Evolutionary conservation across 495 filamentous ascomycete genomes (phyloP).

Genomic region (Bathelium albidoporum): DNA sequence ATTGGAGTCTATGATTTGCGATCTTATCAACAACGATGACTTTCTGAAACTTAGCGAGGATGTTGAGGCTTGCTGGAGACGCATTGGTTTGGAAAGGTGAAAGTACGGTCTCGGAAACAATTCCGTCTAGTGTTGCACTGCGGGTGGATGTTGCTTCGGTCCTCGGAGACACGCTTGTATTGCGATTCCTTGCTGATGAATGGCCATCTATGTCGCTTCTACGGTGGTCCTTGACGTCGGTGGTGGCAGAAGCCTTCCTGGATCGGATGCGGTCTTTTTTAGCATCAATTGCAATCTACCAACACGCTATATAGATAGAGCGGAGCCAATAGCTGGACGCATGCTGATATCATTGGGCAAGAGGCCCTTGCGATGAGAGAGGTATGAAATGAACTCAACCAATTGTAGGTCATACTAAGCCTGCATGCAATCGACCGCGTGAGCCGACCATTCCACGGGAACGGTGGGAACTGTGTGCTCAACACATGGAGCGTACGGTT

Average conservation of each 20-base stretch:
- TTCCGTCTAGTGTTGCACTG: no score
- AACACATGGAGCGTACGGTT: neutral
- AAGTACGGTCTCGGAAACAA: neutral
- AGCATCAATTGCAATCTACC: no score
- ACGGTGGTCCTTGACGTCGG: no score
- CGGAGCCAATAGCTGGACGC: neutral
- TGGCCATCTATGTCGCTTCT: neutral
- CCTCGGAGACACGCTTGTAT: neutral
- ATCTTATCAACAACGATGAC: conserved; percentile 31
- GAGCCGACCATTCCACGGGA: neutral
- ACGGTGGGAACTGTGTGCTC: no score
- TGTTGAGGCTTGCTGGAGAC: conserved; percentile 32
- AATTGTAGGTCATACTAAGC: neutral
- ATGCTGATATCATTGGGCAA: neutral
- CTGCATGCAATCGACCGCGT: neutral
- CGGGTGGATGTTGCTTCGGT: neutral
- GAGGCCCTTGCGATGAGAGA: neutral
- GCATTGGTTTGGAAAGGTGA: conserved; percentile 31
- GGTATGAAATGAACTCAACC: neutral
- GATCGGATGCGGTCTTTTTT: no score
- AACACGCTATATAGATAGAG: neutral
- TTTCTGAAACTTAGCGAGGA: conserved; percentile 37
- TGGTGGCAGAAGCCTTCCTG: no score
- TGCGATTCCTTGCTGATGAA: neutral
- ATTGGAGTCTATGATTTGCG: conserved; percentile 35